These are phyloP conservation scores for Bipolaris victoriae DNA, from an alignment of 2,329 filamentous ascomycete genomes.

Conservation along the genomic window DNA sequence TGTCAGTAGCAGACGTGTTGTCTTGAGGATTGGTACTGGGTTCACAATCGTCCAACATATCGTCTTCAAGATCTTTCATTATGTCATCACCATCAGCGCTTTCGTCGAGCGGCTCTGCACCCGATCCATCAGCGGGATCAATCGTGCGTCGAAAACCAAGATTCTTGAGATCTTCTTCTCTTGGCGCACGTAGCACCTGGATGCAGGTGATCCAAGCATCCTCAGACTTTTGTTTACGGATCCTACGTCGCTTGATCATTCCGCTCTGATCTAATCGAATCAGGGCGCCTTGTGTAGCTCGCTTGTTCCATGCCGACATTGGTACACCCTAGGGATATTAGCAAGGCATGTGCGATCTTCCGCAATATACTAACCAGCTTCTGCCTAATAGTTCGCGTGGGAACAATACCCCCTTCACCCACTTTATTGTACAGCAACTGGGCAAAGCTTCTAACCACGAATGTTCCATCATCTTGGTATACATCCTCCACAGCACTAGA, in stretches of 20 bases:
- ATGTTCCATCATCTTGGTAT: slow-evolving; percentile 43
- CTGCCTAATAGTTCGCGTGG: slow-evolving; percentile 59
- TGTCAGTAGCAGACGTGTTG: slow-evolving; percentile 19
- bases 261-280: slow-evolving; percentile 50
- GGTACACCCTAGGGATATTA: slow-evolving; percentile 39
- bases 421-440: slow-evolving; percentile 57
- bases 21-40: slow-evolving; percentile 30
- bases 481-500: slow-evolving; percentile 42
- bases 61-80: slow-evolving; percentile 42
- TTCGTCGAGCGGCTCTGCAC: slow-evolving; percentile 36
- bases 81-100: slow-evolving; percentile 39
- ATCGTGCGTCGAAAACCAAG: slow-evolving; percentile 38
- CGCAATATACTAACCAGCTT: slow-evolving; percentile 49
- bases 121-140: slow-evolving; percentile 13
- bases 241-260: slow-evolving; percentile 48
- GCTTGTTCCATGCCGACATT: slow-evolving; percentile 46
- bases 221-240: slow-evolving; percentile 34
- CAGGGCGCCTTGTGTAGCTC: slow-evolving; percentile 49
- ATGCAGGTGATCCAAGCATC: slow-evolving; percentile 47
- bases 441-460: slow-evolving; percentile 59
- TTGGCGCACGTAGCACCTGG: slow-evolving; percentile 50
- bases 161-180: slow-evolving; percentile 42
- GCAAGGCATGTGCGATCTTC: background rate
- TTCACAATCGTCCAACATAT: slow-evolving; percentile 32
- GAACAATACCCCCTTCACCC: slow-evolving; percentile 58